A percentile compares a stretch with the other conserved stretches of the same genome.
These are phyloP conservation scores for Pythium grandisporangium DNA, from an alignment of 352 stramenopile species.

Conservation along the genomic window DNA sequence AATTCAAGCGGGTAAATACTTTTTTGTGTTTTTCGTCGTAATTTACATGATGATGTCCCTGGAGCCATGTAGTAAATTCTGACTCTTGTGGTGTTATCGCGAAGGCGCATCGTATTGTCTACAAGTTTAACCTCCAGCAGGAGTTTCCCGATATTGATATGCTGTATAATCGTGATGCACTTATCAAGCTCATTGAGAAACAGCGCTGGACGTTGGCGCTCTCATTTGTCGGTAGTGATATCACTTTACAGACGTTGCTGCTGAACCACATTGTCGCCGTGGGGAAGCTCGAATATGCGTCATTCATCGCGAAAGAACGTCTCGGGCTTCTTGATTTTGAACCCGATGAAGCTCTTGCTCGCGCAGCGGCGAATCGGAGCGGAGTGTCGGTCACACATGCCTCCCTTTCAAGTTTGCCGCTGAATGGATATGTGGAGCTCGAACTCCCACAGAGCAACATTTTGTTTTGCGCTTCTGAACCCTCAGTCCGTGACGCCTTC, in stretches of 20 bases:
- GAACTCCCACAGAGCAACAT: constrained; percentile 12
- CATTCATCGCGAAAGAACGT: constrained; percentile 18
- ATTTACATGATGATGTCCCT: neutral
- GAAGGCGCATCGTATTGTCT: constrained; percentile 53
- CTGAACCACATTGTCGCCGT: constrained; percentile 31
- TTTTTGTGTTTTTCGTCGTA: neutral
- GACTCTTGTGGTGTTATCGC: neutral
- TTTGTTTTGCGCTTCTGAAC: constrained; percentile 32
- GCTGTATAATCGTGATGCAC: constrained; percentile 49
- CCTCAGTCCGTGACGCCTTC: constrained; percentile 7
- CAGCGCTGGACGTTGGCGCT: constrained; percentile 51
- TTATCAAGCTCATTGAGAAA: constrained; percentile 51
- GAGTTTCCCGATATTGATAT: constrained; percentile 50
- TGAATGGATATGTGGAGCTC: constrained; percentile 23
- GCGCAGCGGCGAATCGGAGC: neutral
- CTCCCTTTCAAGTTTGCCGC: constrained; percentile 5
- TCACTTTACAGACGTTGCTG: constrained; percentile 31
- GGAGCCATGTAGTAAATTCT: neutral
- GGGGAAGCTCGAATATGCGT: constrained; percentile 17
- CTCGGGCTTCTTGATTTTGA: constrained; percentile 33
- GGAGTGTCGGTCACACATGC: constrained; percentile 2
- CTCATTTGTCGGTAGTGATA: constrained; percentile 49
- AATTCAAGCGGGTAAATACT: constrained; percentile 46
- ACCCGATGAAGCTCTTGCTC: constrained; percentile 5
- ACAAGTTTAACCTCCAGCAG: constrained; percentile 33